These are phyloP conservation scores for Chlorella sp. DNA, from an alignment of 139 green algal species.

Conservation along the genomic window DNA sequence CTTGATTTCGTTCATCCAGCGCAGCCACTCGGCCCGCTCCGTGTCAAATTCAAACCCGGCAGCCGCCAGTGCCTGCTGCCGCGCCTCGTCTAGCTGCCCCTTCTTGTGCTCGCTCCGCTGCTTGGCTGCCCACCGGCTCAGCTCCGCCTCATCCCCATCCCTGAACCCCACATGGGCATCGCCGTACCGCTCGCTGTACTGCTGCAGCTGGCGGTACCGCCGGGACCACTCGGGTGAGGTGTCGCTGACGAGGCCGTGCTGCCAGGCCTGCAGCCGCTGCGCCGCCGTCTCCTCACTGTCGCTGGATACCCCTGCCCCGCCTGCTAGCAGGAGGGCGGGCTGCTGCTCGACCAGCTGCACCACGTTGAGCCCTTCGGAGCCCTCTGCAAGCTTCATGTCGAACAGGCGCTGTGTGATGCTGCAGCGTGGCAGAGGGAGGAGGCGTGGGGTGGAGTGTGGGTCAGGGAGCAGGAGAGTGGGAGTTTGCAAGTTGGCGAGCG, in stretches of 20 bases:
- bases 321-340: conserved; percentile 62
- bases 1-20: conserved; percentile 70
- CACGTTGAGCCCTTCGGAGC: conserved; percentile 54
- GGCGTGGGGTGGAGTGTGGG: no score
- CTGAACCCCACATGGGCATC: conserved; percentile 70
- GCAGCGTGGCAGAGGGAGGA: not conserved
- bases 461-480: not conserved
- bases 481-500: no score
- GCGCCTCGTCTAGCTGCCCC: conserved; percentile 28
- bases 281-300: conserved; percentile 15
- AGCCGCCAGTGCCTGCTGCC: not conserved
- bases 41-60: conserved; percentile 74
- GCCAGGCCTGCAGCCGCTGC: conserved; percentile 60
- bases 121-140: conserved; percentile 68
- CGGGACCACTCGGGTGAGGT: conserved; percentile 59
- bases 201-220: conserved; percentile 54
- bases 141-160: conserved; percentile 60
- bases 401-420: conserved; percentile 55
- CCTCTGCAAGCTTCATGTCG: conserved; percentile 59
- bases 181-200: conserved; percentile 63
- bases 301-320: not conserved
- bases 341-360: conserved; percentile 59
- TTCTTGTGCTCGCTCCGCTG: conserved; percentile 57
- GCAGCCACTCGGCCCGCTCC: conserved; percentile 74
- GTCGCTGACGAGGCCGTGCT: conserved; percentile 68